Conservation (phyloP, 73 alveolate genomes). For the Durusdinium trenchii region DNA sequence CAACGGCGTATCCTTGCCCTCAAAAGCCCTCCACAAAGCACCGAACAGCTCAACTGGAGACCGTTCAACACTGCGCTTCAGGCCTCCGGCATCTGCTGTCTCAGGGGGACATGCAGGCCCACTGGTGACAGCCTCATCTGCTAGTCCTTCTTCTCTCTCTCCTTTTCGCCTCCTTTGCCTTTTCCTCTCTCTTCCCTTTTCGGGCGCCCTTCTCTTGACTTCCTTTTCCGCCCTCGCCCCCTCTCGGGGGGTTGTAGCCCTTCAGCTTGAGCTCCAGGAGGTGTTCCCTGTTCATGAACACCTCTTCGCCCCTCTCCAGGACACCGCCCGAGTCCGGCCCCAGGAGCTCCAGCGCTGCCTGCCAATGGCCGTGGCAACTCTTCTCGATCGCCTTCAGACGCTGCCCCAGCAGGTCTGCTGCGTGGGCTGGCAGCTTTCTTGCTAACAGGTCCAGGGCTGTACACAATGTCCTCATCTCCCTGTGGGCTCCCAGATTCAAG, state of each 20-base stretch:
- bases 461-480: not conserved
- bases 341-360: not conserved
- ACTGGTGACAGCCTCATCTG: not conserved
- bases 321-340: not conserved
- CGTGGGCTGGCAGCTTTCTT: not conserved
- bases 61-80: not conserved
- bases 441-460: not conserved
- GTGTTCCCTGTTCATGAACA: not conserved
- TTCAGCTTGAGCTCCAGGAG: not conserved
- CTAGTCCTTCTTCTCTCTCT: not conserved
- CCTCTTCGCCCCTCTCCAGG: not conserved
- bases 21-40: not conserved
- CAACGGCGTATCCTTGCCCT: not conserved
- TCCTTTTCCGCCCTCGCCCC: no score
- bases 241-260: no score
- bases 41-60: not conserved
- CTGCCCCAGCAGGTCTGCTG: not conserved
- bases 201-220: not conserved
- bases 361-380: not conserved
- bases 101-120: not conserved
- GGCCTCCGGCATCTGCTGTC: not conserved
- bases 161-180: not conserved
- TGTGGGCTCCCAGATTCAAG: not conserved
- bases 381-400: not conserved
- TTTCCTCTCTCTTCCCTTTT: not conserved